Conservation (phyloP, 2,329 filamentous ascomycete genomes). For the Verticillium isaacii region DNA sequence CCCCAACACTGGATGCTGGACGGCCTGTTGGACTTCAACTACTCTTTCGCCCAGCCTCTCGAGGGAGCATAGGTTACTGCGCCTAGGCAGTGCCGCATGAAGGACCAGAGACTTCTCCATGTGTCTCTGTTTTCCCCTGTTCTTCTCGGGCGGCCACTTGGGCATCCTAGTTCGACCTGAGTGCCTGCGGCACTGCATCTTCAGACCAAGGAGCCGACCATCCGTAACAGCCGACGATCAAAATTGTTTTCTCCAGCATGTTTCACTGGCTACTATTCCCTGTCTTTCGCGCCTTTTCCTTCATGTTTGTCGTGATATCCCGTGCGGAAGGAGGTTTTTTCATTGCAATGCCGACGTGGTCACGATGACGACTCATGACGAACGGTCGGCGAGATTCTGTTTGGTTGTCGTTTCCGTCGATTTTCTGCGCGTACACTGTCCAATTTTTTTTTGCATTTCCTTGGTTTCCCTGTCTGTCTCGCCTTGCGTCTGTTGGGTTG, state of each 20-base stretch:
- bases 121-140: background rate
- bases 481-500: background rate
- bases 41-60: slow-evolving; percentile 51
- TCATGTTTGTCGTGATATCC: background rate
- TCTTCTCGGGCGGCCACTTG: background rate
- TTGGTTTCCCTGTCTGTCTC: background rate
- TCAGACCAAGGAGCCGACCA: background rate
- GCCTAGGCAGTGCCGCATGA: background rate
- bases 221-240: background rate
- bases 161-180: background rate
- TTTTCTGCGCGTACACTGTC: background rate
- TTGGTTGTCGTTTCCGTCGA: background rate
- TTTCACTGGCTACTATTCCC: background rate
- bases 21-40: slow-evolving; percentile 76
- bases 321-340: background rate
- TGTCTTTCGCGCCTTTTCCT: background rate
- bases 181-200: background rate
- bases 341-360: background rate
- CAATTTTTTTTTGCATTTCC: background rate
- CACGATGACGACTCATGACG: background rate
- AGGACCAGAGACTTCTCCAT: no score
- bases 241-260: background rate
- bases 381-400: background rate
- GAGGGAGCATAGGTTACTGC: slow-evolving; percentile 44
- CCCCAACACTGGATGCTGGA: slow-evolving; percentile 93